Base-by-base conservation (phyloP, 305 asterid species). In the Rubia balearica region DNA sequence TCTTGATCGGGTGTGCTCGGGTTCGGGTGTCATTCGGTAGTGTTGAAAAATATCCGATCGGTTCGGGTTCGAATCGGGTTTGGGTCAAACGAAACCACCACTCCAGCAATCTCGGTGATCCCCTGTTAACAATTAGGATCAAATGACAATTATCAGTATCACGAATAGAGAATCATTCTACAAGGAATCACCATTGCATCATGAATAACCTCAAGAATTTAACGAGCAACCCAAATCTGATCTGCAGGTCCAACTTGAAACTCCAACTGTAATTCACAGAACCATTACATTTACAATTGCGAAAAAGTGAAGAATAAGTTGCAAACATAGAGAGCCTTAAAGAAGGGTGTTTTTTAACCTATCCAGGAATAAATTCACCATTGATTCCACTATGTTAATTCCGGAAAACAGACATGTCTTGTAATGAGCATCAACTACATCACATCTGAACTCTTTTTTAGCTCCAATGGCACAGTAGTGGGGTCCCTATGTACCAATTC, bases 211-310 rank as follows among this genome's bases (percentile, higher is more conserved):
- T 93, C 97, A 68, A 93, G 83, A 62, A 93, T 84, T 85, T 89
- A 93, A 67, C 98, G 96, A 61, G 98, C 91, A 0, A 87, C 83
- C 98, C 98, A 93, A 78, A 93, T 30, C 81, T 93, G 88, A 42
- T 93, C 98, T n/a, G 87, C 89, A 3, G 98, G 98, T 60, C 97
- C 98, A 61, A 90, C 97, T 88, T 93, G 98, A 76, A 86, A 93
- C 73, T 93, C 98, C 98, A 96, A 93, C 96, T 90, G 78, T 55
- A 69, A 19, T 42, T 21, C 30, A 11, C 0, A 42, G 45, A 27
- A 45, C 36, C 14, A 59, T 45, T 0, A 19, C 6, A 7, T 56
- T 21, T 2, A 21, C 5, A 1, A 49, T 62, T 8, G n/a, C n/a
- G n/a, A n/a, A n/a, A 7, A 41, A 41, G 7, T 41, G 41, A 17